Evolutionary conservation across 192 early-diverging fungal genomes (phyloP).

Genomic region (Mortierella claussenii): DNA sequence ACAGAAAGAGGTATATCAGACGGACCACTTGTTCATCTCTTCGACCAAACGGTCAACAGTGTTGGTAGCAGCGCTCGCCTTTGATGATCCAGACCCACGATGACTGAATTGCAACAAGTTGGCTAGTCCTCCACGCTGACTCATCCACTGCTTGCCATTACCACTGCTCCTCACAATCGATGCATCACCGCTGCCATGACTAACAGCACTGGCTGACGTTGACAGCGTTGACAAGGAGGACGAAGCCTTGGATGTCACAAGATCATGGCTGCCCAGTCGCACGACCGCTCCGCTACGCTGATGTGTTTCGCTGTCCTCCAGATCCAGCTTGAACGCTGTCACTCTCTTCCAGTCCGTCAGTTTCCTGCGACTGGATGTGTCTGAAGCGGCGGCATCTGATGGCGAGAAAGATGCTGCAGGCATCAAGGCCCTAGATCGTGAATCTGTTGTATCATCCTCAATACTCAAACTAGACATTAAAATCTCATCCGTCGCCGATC

Average conservation of each 20-base stretch:
- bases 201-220: constrained; percentile 1
- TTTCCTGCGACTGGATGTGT: background rate
- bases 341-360: constrained; percentile 33
- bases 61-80: background rate
- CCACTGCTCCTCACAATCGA: background rate
- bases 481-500: background rate
- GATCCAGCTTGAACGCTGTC: constrained; percentile 5
- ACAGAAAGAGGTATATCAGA: too few species aligned
- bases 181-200: background rate
- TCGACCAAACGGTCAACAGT: constrained; percentile 44
- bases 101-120: constrained; percentile 24
- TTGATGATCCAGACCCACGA: background rate
- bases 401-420: background rate
- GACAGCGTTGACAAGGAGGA: too few species aligned
- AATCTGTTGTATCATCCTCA: background rate
- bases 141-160: constrained; percentile 20
- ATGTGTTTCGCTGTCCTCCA: background rate
- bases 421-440: background rate
- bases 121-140: constrained; percentile 26
- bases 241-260: too few species aligned
- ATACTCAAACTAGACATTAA: constrained; percentile 9
- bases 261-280: too few species aligned
- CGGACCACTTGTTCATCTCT: constrained; percentile 55
- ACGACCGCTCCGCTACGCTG: too few species aligned
- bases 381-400: background rate